Conservation (phyloP, 2,329 filamentous ascomycete species). For the Mycocentrospora acerina region DNA sequence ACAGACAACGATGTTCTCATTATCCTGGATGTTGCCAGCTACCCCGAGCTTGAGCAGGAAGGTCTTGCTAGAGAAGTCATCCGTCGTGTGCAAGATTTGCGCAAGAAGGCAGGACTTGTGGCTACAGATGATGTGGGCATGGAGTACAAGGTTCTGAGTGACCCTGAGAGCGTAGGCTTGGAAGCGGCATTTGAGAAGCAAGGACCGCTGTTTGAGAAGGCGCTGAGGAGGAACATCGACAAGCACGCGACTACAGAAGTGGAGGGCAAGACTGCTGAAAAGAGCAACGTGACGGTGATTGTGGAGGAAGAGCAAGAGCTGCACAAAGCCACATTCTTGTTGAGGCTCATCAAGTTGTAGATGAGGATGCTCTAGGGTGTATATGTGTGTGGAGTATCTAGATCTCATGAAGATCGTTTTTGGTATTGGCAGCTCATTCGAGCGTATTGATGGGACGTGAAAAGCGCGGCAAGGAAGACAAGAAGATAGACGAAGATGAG, state of each 20-base stretch:
- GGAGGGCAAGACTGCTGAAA: constrained; percentile 59
- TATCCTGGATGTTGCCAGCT: constrained; percentile 79
- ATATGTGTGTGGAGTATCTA: no score
- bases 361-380: no score
- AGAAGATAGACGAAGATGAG: no score
- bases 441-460: no score
- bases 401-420: no score
- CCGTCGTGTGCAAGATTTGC: constrained; percentile 85
- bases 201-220: constrained; percentile 70
- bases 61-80: constrained; percentile 90
- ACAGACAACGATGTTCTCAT: constrained; percentile 88
- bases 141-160: constrained; percentile 80
- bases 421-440: no score
- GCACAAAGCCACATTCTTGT: constrained; percentile 76
- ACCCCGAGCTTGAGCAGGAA: constrained; percentile 84
- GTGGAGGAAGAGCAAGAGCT: constrained; percentile 83
- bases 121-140: constrained; percentile 94
- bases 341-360: constrained; percentile 73
- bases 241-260: constrained; percentile 63
- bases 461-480: no score
- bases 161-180: constrained; percentile 75
- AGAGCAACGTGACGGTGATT: constrained; percentile 61
- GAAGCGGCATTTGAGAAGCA: constrained; percentile 70
- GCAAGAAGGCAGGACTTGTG: constrained; percentile 89
- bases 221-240: constrained; percentile 74